Evolutionary conservation across 202 grass and related monocot genomes (phyloP).

Genomic region (Zoysia matrella): DNA sequence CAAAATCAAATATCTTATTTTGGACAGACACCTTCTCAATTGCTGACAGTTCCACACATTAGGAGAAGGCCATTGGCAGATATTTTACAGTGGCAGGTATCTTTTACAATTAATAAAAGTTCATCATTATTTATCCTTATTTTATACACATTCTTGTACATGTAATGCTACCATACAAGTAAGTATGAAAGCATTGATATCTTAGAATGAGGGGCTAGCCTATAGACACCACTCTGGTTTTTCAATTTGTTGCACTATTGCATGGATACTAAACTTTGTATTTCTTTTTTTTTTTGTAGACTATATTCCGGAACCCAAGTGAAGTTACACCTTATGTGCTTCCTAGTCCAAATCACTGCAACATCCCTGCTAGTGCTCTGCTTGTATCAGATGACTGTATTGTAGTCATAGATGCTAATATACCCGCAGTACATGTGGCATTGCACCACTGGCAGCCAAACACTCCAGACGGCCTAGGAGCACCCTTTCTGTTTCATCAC

Average conservation of each 20-base stretch:
- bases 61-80: slow-evolving; percentile 73
- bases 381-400: slow-evolving; percentile 83
- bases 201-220: not conserved
- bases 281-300: slow-evolving; percentile 57
- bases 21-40: slow-evolving; percentile 91
- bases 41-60: slow-evolving; percentile 77
- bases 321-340: slow-evolving; percentile 76
- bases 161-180: slow-evolving; percentile 31
- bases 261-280: slow-evolving; percentile 6
- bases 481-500: slow-evolving; percentile 90
- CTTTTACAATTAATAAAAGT: slow-evolving; percentile 14
- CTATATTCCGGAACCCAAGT: slow-evolving; percentile 95
- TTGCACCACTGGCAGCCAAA: slow-evolving; percentile 97
- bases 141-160: slow-evolving; percentile 9
- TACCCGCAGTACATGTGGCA: slow-evolving; percentile 80
- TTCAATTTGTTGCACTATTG: slow-evolving; percentile 19
- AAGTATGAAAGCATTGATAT: slow-evolving; percentile 13
- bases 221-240: not conserved
- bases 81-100: slow-evolving; percentile 88
- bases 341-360: slow-evolving; percentile 84
- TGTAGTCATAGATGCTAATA: slow-evolving; percentile 80
- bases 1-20: slow-evolving; percentile 95
- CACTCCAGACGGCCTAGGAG: slow-evolving; percentile 78
- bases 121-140: not conserved
- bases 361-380: slow-evolving; percentile 82